These are phyloP conservation scores for Lactarius deliciosus DNA, from an alignment of 768 basidiomycete genomes.

Conservation along the genomic window DNA sequence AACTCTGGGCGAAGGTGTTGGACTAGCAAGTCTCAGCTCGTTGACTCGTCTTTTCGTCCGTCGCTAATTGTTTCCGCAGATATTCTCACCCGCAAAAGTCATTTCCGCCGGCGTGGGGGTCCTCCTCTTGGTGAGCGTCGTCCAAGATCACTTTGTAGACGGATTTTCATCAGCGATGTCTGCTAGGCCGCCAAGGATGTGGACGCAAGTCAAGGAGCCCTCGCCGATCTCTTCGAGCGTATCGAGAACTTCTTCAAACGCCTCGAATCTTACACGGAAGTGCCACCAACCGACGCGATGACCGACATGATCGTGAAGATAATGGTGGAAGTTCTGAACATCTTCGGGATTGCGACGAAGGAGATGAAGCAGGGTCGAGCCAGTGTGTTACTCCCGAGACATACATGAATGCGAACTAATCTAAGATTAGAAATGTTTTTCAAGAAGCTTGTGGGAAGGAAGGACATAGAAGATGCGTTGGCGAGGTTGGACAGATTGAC, in stretches of 20 bases:
- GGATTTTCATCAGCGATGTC: background rate
- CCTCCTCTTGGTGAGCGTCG: background rate
- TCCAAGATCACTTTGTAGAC: background rate
- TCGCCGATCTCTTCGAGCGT: background rate
- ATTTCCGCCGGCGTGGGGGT: background rate
- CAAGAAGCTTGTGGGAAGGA: too few species aligned
- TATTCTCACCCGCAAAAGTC: background rate
- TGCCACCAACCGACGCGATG: background rate
- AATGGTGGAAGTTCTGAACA: too few species aligned
- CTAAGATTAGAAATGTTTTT: too few species aligned
- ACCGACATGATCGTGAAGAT: too few species aligned
- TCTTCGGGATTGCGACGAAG: too few species aligned
- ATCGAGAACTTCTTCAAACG: background rate
- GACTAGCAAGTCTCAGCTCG: background rate
- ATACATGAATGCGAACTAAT: background rate
- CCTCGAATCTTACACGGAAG: background rate
- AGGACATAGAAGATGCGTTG: too few species aligned
- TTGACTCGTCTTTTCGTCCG: background rate
- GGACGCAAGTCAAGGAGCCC: background rate
- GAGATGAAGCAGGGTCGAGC: background rate
- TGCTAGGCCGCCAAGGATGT: too few species aligned
- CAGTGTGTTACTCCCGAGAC: background rate
- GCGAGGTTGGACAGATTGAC: too few species aligned
- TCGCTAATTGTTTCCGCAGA: background rate
- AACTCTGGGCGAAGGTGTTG: background rate